Base-by-base conservation (phyloP, 2,329 filamentous ascomycete species). In the Rosellinia necatrix region DNA sequence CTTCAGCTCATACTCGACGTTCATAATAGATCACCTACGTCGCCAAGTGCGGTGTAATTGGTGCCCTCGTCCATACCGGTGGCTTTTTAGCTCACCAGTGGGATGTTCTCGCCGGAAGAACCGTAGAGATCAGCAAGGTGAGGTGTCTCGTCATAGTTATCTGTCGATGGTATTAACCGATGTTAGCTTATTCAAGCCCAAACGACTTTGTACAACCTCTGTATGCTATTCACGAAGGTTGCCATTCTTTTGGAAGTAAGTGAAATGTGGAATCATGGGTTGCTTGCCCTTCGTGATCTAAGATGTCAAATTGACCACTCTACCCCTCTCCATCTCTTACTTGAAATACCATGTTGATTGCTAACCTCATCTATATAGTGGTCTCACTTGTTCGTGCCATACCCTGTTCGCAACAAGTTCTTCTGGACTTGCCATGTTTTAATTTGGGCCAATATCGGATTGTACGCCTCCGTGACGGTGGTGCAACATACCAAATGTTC, bases 321-420 rank as follows among this genome's bases (percentile, higher is more conserved):
- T 37, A 4, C 15, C n/a, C 34, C n/a, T n/a, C 8, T 38, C 17
- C 10, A 6, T 38, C 19, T 21, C 21, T 19, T 21, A 19, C 35
- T 10, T 13, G 4, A 32, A 15, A 37, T 38, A 17, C 17, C 21
- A 10, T 41, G 37, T 13, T 10, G 8, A 41, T 10, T 5, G 12
- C 37, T 41, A 13, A 41, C 10, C 17, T 41, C 37, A 41, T 41
- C 3, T 3, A 24, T 24, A 24, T 41, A 41, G 37, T 49, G 44
- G 44, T 34, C 44, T 49, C 44, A 49, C 19, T 25, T 49, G n/a
- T 37, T 49, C 32, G 44, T 49, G 22, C 44, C 44, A 6, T 37
- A 49, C 22, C 44, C 44, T 7, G 21, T 4, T 25, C 44, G 44
- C n/a, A 37, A 49, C 25, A 21, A 17, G 6, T 49, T 49, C 22